A percentile compares a stretch with the other conserved stretches of the same genome.
These are phyloP conservation scores for Thielaviopsis populi DNA, from an alignment of 2,329 filamentous ascomycete genomes.

Conservation along the genomic window DNA sequence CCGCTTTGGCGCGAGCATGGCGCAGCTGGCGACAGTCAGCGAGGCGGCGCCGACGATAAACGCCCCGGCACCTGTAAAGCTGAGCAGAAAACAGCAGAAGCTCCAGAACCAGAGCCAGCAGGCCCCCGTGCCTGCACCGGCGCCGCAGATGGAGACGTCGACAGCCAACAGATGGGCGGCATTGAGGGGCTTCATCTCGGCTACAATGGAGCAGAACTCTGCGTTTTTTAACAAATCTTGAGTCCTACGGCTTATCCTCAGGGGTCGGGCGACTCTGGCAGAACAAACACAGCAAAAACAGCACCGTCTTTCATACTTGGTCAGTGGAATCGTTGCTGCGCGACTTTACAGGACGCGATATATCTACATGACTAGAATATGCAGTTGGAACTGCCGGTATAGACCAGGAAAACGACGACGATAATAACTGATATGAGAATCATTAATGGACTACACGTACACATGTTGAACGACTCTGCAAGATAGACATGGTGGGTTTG, in stretches of 20 bases:
- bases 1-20: slow-evolving; percentile 71
- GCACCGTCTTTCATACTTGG: not conserved
- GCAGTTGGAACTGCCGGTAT: no score
- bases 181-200: slow-evolving; percentile 66
- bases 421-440: not conserved
- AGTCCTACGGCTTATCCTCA: no score
- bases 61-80: not conserved
- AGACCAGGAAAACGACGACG: no score
- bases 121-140: not conserved
- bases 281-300: no score
- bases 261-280: no score
- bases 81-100: slow-evolving; percentile 11
- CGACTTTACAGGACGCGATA: not conserved
- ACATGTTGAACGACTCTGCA: not conserved
- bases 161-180: slow-evolving; percentile 61
- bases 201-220: slow-evolving; percentile 78
- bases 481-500: not conserved
- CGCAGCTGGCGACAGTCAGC: slow-evolving; percentile 41
- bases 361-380: no score
- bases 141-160: slow-evolving; percentile 21
- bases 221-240: slow-evolving; percentile 39
- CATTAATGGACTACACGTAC: not conserved
- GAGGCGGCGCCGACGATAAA: slow-evolving; percentile 9
- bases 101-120: not conserved
- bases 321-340: not conserved